Evolutionary conservation across 306 rosid species (phyloP).

Genomic region (Pterocarpus santalinus): DNA sequence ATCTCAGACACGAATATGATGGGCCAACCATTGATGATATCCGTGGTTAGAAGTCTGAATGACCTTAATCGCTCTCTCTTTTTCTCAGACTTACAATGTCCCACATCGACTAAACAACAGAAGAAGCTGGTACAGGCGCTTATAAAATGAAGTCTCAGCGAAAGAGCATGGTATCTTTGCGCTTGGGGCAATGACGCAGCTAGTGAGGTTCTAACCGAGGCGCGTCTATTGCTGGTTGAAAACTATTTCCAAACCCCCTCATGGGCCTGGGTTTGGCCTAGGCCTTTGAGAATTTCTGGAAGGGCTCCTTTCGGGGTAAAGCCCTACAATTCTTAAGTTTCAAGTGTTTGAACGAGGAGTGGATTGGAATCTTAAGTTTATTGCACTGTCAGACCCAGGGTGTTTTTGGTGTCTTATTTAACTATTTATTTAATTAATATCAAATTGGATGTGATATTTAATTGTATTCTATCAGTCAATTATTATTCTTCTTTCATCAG

Average conservation of each 20-base stretch:
- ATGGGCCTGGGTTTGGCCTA: constrained; percentile 8
- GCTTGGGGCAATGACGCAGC: constrained; percentile 50
- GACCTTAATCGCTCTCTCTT: too few species aligned
- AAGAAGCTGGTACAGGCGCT: neutral
- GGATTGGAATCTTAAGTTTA: too few species aligned
- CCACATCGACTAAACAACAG: constrained; percentile 21
- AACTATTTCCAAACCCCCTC: constrained; percentile 48
- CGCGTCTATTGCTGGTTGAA: constrained; percentile 47
- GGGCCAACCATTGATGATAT: neutral
- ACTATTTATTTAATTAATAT: too few species aligned
- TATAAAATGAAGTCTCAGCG: neutral
- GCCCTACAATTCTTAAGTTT: constrained; percentile 5
- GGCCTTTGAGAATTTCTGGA: constrained; percentile 50
- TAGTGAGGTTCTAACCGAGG: constrained; percentile 46
- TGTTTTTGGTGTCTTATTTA: too few species aligned
- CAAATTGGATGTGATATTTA: too few species aligned
- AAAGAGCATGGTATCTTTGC: neutral
- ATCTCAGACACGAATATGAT: too few species aligned
- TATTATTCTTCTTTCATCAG: too few species aligned
- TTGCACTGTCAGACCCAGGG: too few species aligned
- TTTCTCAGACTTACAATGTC: neutral
- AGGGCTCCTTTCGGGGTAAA: constrained; percentile 37
- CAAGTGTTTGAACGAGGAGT: neutral
- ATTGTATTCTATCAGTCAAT: too few species aligned
- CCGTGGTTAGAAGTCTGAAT: too few species aligned